These are phyloP conservation scores for Neurospora sp. DNA, from an alignment of 2,329 filamentous ascomycete species.

Conservation along the genomic window DNA sequence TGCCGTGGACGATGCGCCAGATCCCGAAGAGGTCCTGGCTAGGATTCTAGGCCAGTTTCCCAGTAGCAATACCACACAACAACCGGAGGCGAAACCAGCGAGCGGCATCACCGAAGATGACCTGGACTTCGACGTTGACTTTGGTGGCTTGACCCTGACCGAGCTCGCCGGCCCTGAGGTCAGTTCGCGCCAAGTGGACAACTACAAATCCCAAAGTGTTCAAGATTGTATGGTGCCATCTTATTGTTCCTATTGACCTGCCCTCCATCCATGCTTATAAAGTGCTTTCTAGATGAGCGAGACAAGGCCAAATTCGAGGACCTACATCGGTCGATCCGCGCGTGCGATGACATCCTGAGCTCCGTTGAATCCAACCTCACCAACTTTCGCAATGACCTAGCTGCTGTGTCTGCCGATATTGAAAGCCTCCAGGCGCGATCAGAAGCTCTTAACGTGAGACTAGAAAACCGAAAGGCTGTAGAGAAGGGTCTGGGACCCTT, in stretches of 20 bases:
- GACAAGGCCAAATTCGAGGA: slow-evolving; percentile 83
- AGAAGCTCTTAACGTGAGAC: slow-evolving; percentile 65
- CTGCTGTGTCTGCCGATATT: slow-evolving; percentile 86
- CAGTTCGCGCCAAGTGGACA: slow-evolving; percentile 16
- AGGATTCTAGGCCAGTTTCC: slow-evolving; percentile 29
- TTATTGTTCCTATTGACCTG: slow-evolving; percentile 7
- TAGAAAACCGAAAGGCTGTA: slow-evolving; percentile 82
- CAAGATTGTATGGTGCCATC: slow-evolving; percentile 53
- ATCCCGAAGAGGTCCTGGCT: slow-evolving; percentile 62
- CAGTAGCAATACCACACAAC: slow-evolving; percentile 5
- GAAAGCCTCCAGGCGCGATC: slow-evolving; percentile 87
- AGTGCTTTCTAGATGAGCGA: slow-evolving; percentile 49
- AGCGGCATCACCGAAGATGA: slow-evolving; percentile 35
- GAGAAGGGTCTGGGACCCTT: slow-evolving; percentile 80
- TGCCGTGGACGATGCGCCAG: slow-evolving; percentile 42
- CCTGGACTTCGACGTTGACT: slow-evolving; percentile 62
- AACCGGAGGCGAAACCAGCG: slow-evolving; percentile 1
- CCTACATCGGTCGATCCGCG: slow-evolving; percentile 76
- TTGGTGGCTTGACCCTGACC: slow-evolving; percentile 65
- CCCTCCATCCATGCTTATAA: slow-evolving; percentile 9
- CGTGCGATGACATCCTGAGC: slow-evolving; percentile 85
- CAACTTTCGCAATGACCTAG: slow-evolving; percentile 88
- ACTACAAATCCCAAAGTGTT: slow-evolving; percentile 48
- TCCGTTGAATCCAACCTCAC: slow-evolving; percentile 89
- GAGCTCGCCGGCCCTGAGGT: slow-evolving; percentile 47